Base-by-base conservation (phyloP, 2,329 filamentous ascomycete species). In the Helminthosporium solani region DNA sequence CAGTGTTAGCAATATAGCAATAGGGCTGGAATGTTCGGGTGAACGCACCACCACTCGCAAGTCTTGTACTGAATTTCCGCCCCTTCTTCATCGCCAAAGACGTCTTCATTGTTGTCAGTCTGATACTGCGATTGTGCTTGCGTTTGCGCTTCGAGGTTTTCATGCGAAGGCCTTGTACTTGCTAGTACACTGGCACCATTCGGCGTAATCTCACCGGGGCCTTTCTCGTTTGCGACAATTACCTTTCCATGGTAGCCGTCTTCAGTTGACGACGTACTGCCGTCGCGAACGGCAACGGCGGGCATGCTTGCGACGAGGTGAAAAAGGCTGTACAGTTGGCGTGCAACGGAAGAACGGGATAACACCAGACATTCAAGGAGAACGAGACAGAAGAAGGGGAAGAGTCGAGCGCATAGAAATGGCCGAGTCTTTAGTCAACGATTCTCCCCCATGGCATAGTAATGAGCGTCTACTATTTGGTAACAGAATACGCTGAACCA, bases 61-160 rank as follows among this genome's bases (percentile, higher is more conserved):
- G 74, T 75, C 53, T 75, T 75, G 59, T 78, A 80, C 50, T 80
- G 73, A 44, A 79, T 72, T 45, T 75, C 72, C 4, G 63, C 64
- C 2, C 57, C 60, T 19, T 58, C 58, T 53, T 67, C 64, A 28
- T 63, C 55, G 14, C 60, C 60, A 31, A 31, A 31, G 14, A 14
- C 28, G 14, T 31, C 28, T n/a, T 14, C 14, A 12, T 6, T 3
- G 5, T 31, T n/a, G 28, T 31, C 28, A 8, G 4, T 5, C 5
- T 31, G 28, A 14, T 31, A 9, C 9, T 25, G 31, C 19, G 20
- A 23, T 33, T 56, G 57, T 35, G 33, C 43, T 25, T 25, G 31
- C 19, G 20, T 23, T 33, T 56, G 57, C 37, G 33, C 43, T 45
- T 61, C 58, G 7, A 46, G 15, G 9, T 61, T 53, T 25, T 25